Base-by-base conservation (phyloP, 805 yeast species). In the Barnettozyma botsteinii region DNA sequence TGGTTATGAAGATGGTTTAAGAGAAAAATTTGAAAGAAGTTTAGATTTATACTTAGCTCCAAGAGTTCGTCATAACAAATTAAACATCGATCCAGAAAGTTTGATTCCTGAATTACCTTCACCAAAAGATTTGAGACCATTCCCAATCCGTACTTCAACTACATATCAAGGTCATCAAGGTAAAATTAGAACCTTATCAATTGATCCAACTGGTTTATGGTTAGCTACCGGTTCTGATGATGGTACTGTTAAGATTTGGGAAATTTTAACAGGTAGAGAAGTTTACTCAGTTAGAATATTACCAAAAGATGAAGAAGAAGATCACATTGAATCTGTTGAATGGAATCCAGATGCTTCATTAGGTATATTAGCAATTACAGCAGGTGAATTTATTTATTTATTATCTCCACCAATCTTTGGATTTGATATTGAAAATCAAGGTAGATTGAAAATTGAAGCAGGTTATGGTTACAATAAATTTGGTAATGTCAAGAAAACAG, bases 221-320 rank as follows among this genome's bases (percentile, higher is more conserved):
- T 69, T 93, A 41, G 98, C 98, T 17, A 93, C 98, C 4, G 98
- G 97, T 43, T 85, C 95, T 14, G 98, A 93, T 60, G 98, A 93
- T 60, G 98, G 98, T 40, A 75, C 89, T 14, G 89, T 93, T 7
- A 75, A 96, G 52, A 73, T 93, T n/a, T 93, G 98, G 98, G 98
- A 93, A 66, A 81, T 88, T 15, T 66, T 88, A 44, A 86, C 97
- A 5, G 98, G 98, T 34, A 80, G 98, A 64, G 94, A 91, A 68
- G 85, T 91, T 37, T 85, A 77, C 72, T 75, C 77, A 45, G 67
- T 75, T n/a, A 64, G 66, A 41, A 53, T 78, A 17, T 57, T 75
- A 17, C 31, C 43, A 13, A 41, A 44, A 27, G 67, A 68, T 25
- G 73, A 72, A 33, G 79, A 77, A 40, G 93, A 85, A 46, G 96